phyloP scores from a whole-genome alignment of 140 eudicot species.

The Senecio squalidus region DNA sequence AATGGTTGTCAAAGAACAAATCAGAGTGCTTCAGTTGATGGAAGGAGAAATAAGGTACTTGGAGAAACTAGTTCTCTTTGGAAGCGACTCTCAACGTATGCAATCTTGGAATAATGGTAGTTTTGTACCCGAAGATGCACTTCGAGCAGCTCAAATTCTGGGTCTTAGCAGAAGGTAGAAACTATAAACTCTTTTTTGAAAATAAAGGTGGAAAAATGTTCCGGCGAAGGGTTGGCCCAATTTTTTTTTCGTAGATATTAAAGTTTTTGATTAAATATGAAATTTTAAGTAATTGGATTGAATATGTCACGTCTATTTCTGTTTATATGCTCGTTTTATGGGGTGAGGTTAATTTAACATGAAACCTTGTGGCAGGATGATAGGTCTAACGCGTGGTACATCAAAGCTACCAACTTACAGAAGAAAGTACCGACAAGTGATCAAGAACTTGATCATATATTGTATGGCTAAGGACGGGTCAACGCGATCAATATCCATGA shows the following conservation, averaged over 20 bases:
- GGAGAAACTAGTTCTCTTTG: constrained; percentile 62
- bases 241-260: too few relatives aligned
- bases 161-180: constrained; percentile 82
- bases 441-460: constrained; percentile 55
- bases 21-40: constrained; percentile 45
- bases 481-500: constrained; percentile 39
- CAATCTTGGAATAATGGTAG: constrained; percentile 84
- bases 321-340: neutral
- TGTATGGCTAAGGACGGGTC: constrained; percentile 39
- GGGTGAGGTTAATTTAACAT: neutral
- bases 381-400: constrained; percentile 62
- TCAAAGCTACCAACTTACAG: constrained; percentile 85
- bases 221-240: too few relatives aligned
- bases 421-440: constrained; percentile 63
- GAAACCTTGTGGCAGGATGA: constrained; percentile 46
- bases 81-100: constrained; percentile 51
- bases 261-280: too few relatives aligned
- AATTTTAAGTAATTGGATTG: too few relatives aligned
- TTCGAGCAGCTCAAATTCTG: constrained; percentile 77
- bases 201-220: too few relatives aligned
- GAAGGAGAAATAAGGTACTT: constrained; percentile 60
- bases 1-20: constrained; percentile 84
- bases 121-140: constrained; percentile 51
- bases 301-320: too few relatives aligned
- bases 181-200: neutral